Evolutionary conservation across 768 basidiomycete genomes (phyloP), one percentile per base, ranked within the genome.

Genomic region (Hypsizygus marmoreus): DNA sequence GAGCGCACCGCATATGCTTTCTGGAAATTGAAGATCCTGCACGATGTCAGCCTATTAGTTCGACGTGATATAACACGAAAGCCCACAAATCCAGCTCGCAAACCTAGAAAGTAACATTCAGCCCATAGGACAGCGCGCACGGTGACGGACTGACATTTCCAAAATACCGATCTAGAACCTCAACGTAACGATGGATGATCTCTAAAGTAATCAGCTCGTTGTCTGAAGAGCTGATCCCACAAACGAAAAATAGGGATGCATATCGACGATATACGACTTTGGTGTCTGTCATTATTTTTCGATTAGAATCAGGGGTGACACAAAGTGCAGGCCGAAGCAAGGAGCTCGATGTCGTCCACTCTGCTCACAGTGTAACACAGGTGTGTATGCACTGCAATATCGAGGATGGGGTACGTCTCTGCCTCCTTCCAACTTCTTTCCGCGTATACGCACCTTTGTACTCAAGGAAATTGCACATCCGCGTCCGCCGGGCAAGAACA

Each of bases 381-480:
- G n/a, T n/a, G n/a, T n/a, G n/a, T n/a, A n/a, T n/a, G n/a, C n/a
- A n/a, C n/a, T n/a, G n/a, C n/a, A n/a, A n/a, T n/a, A n/a, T n/a
- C n/a, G n/a, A n/a, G n/a, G n/a, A n/a, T n/a, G n/a, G n/a, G n/a
- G n/a, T n/a, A n/a, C n/a, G n/a, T n/a, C n/a, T n/a, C n/a, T n/a
- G n/a, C n/a, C n/a, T n/a, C n/a, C n/a, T n/a, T n/a, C n/a, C n/a
- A n/a, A n/a, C n/a, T n/a, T n/a, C n/a, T n/a, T n/a, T n/a, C n/a
- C n/a, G n/a, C n/a, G n/a, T n/a, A 31, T 22, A 57, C 80, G 55
- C 50, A 92, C 95, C 95, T 75, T 98, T 98, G 79, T 98, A 97
- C 67, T 99, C 97, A 43, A 99, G 69, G 63, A 99, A 93, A 70
- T 99, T 99, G 67, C 95, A 98, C 95, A 97, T 98, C 53, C 93